phyloP scores from a whole-genome alignment of 495 filamentous ascomycete genomes.

The Podospora pseudocomata region DNA sequence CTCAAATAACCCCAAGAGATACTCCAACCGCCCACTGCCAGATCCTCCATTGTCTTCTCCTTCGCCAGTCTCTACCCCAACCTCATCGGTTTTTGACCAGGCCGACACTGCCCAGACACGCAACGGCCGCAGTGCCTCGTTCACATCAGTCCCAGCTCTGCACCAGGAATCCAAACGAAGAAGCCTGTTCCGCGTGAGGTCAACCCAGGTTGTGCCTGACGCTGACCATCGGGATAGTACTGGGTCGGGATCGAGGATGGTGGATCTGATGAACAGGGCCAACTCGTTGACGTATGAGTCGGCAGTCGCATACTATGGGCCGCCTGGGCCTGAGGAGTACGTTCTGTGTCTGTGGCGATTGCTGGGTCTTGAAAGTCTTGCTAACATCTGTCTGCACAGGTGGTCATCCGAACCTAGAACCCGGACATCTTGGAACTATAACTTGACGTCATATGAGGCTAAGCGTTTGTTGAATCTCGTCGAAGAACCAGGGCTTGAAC shows the following conservation, averaged over 20 bases:
- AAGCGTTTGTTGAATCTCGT: conserved; percentile 40
- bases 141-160: conserved; percentile 14
- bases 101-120: conserved; percentile 10
- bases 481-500: conserved; percentile 35
- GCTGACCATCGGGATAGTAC: conserved; percentile 16
- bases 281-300: conserved; percentile 38
- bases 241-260: conserved; percentile 20
- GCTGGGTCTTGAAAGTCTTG: not conserved
- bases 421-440: conserved; percentile 42
- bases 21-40: conserved; percentile 31
- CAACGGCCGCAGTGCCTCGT: conserved; percentile 22
- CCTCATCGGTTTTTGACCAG: conserved; percentile 15
- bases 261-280: conserved; percentile 24
- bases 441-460: conserved; percentile 42
- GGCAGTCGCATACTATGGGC: conserved; percentile 29
- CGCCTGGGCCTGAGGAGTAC: conserved; percentile 25
- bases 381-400: conserved; percentile 14
- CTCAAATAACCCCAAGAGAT: conserved; percentile 33
- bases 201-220: conserved; percentile 23
- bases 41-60: conserved; percentile 21
- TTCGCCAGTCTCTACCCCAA: conserved; percentile 21
- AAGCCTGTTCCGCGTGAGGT: conserved; percentile 36
- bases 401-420: conserved; percentile 26
- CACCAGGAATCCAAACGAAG: conserved; percentile 25
- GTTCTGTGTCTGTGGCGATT: not conserved